phyloP scores from a whole-genome alignment of 768 basidiomycete species.

The Kwoniella botswanensis region DNA sequence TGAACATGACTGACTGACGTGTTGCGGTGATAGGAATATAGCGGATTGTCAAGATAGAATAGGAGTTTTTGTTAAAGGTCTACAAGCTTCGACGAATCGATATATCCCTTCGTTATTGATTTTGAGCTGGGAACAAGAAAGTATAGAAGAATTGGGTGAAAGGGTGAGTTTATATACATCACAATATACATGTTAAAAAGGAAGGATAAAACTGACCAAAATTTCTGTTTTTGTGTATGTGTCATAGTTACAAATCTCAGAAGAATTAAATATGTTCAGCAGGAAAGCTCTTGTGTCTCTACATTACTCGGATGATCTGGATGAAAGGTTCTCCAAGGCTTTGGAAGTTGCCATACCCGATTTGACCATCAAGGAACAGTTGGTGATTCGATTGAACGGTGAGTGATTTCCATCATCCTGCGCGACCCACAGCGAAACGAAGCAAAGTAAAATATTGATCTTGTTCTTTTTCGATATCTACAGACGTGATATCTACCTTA shows the following conservation, averaged over 20 bases:
- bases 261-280: conserved; percentile 25
- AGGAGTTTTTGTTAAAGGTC: conserved; percentile 13
- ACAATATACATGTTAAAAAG: too few relatives aligned
- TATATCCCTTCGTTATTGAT: conserved; percentile 38
- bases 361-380: conserved; percentile 25
- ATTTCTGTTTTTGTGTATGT: neutral
- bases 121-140: conserved; percentile 45
- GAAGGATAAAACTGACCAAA: neutral
- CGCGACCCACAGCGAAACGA: neutral
- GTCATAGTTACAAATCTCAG: conserved; percentile 19
- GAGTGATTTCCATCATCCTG: conserved; percentile 1
- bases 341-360: conserved; percentile 24
- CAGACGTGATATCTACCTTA: conserved; percentile 19
- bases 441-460: neutral
- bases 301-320: conserved; percentile 39
- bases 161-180: conserved; percentile 30
- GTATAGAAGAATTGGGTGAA: conserved; percentile 32
- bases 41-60: conserved; percentile 43
- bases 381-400: conserved; percentile 22
- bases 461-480: neutral
- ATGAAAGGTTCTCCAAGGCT: conserved; percentile 26
- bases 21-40: conserved; percentile 24
- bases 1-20: neutral
- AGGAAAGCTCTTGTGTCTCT: conserved; percentile 31
- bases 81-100: conserved; percentile 11